Evolutionary conservation across 768 basidiomycete species (phyloP), one percentile per base, ranked within the genome.

Genomic region (Rhodocollybia butyracea): DNA sequence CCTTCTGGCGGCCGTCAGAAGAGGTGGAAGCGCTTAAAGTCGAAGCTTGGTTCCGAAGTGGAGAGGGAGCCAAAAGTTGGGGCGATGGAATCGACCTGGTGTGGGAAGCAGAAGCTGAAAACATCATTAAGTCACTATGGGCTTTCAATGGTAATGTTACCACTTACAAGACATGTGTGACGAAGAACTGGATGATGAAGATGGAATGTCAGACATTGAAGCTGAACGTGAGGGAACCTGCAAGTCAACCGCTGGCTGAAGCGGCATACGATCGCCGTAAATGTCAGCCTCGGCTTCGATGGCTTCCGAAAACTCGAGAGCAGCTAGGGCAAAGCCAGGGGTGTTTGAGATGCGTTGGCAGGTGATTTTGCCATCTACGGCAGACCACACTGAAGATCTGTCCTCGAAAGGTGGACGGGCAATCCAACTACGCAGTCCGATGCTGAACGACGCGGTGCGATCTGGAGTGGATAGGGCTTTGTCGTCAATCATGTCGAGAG

Each of bases 381-480:
- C 73, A 12, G 78, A 67, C 73, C 84, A 87, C 3, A 88, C 72
- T 26, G 73, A 68, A 59, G 80, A 71, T 30, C 88, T 76, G 54
- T 91, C 88, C 68, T 92, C 89, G 66, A 89, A 91, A 64, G 86
- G 86, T 24, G 86, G 84, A 3, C 89, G 85, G 34, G 76, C 73
- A 58, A 82, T 75, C 90, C 90, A 92, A n/a, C 71, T 77, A 40
- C 76, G 77, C 43, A 92, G 72, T 53, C 86, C 85, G 13, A 72
- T 71, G 63, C 85, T 86, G 38, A 69, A 68, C n/a, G 62, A 64
- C 34, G 70, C 71, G 38, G 75, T 62, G 36, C 61, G 63, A n/a
- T 64, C 43, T 40, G 54, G 51, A 24, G 47, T 51, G n/a, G 64
- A 34, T 27, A 51, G 55, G 8, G 43, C 54, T 7, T 47, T 42